A percentile compares a stretch with the other conserved stretches of the same genome.
Evolutionary conservation across 2,329 filamentous ascomycete species (phyloP).

Genomic region (Fusarium anthophilum): DNA sequence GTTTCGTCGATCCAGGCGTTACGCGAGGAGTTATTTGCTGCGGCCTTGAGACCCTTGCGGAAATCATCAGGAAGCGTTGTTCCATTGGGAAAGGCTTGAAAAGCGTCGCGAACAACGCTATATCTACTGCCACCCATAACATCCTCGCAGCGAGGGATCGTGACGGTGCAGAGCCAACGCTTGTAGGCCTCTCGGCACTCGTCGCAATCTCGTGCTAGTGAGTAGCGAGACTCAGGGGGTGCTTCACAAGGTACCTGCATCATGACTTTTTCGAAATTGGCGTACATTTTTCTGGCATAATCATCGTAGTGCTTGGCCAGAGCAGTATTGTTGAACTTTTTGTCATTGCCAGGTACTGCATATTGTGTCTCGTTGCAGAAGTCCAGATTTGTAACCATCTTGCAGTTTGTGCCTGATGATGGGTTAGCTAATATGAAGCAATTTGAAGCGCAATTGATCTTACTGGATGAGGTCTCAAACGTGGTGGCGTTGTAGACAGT

Average conservation of each 20-base stretch:
- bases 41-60: conserved; percentile 29
- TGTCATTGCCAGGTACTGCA: conserved; percentile 83
- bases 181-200: conserved; percentile 88
- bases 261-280: conserved; percentile 82
- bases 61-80: conserved; percentile 56
- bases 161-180: conserved; percentile 92
- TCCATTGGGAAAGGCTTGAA: conserved; percentile 76
- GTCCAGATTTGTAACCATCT: conserved; percentile 83
- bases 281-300: conserved; percentile 74
- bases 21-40: conserved; percentile 62
- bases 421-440: neutral
- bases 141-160: conserved; percentile 91
- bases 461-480: conserved; percentile 84
- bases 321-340: conserved; percentile 66
- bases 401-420: conserved; percentile 77
- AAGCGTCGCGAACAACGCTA: conserved; percentile 72
- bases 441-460: conserved; percentile 38
- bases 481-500: conserved; percentile 75
- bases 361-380: conserved; percentile 93
- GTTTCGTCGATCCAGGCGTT: conserved; percentile 76
- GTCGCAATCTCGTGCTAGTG: conserved; percentile 77
- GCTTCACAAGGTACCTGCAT: conserved; percentile 89
- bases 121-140: conserved; percentile 65
- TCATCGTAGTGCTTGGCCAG: conserved; percentile 82
- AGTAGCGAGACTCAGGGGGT: conserved; percentile 77